phyloP scores from a whole-genome alignment of 2,329 filamentous ascomycete genomes.

The Penicillium vulpinum region DNA sequence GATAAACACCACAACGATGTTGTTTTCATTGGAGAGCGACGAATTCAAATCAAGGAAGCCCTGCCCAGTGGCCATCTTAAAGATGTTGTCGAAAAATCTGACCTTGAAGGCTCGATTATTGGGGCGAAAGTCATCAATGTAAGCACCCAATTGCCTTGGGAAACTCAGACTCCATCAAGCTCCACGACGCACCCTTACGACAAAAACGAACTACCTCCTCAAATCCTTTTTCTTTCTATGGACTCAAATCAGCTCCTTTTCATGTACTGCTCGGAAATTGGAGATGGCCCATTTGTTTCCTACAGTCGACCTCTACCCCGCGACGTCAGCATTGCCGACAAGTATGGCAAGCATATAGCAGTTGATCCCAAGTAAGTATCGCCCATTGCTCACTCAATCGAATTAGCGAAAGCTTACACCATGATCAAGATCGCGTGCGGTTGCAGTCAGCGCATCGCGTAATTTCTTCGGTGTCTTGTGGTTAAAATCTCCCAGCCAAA shows the following conservation, averaged over 20 bases:
- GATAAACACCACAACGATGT: slow-evolving; percentile 73
- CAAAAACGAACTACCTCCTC: slow-evolving; percentile 61
- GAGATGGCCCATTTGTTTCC: slow-evolving; percentile 60
- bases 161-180: slow-evolving; percentile 28
- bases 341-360: slow-evolving; percentile 66
- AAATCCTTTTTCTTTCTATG: slow-evolving; percentile 75
- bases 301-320: slow-evolving; percentile 61
- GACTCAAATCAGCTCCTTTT: slow-evolving; percentile 74
- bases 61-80: slow-evolving; percentile 64
- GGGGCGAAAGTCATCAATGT: slow-evolving; percentile 75
- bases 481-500: slow-evolving; percentile 57
- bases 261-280: slow-evolving; percentile 60
- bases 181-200: slow-evolving; percentile 8
- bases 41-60: slow-evolving; percentile 78
- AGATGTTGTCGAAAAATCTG: slow-evolving; percentile 72
- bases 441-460: slow-evolving; percentile 70
- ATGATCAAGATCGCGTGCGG: slow-evolving; percentile 49
- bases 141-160: slow-evolving; percentile 43
- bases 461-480: slow-evolving; percentile 71
- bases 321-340: slow-evolving; percentile 53
- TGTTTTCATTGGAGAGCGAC: slow-evolving; percentile 80
- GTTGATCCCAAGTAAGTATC: slow-evolving; percentile 71
- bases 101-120: slow-evolving; percentile 77
- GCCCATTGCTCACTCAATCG: not conserved
- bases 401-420: not conserved